Evolutionary conservation across 352 stramenopile species (phyloP).

Genomic region (Aphanomyces cochlioides): DNA sequence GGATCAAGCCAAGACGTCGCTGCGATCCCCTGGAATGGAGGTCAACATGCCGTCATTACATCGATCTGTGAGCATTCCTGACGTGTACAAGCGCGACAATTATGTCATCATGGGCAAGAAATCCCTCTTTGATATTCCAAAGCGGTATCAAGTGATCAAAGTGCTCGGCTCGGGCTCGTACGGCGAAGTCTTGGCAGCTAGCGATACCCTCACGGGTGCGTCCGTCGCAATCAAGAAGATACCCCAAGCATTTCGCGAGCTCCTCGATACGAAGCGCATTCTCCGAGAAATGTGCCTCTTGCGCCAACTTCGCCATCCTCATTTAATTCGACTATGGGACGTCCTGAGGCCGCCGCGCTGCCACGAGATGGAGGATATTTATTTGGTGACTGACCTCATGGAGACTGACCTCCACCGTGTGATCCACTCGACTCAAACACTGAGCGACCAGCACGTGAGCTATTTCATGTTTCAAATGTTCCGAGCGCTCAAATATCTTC

Average conservation of each 20-base stretch:
- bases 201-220: conserved; percentile 66
- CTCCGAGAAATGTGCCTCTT: conserved; percentile 92
- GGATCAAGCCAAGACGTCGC: conserved; percentile 12
- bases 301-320: conserved; percentile 80
- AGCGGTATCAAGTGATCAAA: conserved; percentile 78
- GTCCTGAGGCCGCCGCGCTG: conserved; percentile 89
- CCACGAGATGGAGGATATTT: conserved; percentile 95
- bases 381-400: conserved; percentile 96
- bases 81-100: conserved; percentile 47
- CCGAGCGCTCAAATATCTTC: conserved; percentile 94
- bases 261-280: conserved; percentile 89
- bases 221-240: conserved; percentile 96
- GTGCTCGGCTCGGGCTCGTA: conserved; percentile 76
- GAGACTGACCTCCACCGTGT: conserved; percentile 90
- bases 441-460: conserved; percentile 89
- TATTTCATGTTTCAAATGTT: conserved; percentile 98
- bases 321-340: conserved; percentile 93
- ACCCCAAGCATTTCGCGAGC: conserved; percentile 69
- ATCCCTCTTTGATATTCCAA: conserved; percentile 70
- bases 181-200: conserved; percentile 75
- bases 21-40: neutral
- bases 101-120: conserved; percentile 64
- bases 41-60: conserved; percentile 25
- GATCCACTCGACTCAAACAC: conserved; percentile 87
- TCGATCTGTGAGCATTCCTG: conserved; percentile 12